Percentiles rank a stretch among this genome's conserved stretches.
phyloP scores from a whole-genome alignment of 805 yeast genomes.

The Candida ortonii region DNA sequence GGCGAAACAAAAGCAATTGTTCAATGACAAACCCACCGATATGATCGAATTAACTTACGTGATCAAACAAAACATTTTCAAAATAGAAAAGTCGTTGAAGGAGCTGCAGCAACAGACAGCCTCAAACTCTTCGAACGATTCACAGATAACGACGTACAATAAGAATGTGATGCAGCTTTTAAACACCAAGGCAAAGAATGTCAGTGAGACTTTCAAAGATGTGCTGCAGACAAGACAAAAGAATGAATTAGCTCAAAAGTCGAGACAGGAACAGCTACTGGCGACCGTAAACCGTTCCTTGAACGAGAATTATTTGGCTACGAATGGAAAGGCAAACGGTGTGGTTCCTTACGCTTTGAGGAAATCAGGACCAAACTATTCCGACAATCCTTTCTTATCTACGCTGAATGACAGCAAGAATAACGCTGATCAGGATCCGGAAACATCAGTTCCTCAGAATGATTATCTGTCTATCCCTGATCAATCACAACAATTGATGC shows the following conservation, averaged over 20 bases:
- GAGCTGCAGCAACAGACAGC: slow-evolving; percentile 53
- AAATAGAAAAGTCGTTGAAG: slow-evolving; percentile 68
- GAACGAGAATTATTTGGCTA: slow-evolving; percentile 1
- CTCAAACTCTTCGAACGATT: slow-evolving; percentile 40
- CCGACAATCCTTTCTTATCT: slow-evolving; percentile 39
- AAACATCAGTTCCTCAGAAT: slow-evolving; percentile 29
- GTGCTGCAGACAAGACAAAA: slow-evolving; percentile 88
- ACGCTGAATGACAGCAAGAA: slow-evolving; percentile 14
- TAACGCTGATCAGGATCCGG: slow-evolving; percentile 19
- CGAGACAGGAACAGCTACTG: slow-evolving; percentile 80
- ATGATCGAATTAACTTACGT: slow-evolving; percentile 88
- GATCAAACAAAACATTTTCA: slow-evolving; percentile 81
- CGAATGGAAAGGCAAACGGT: slow-evolving; percentile 9
- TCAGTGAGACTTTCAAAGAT: slow-evolving; percentile 84
- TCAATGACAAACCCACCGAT: slow-evolving; percentile 92
- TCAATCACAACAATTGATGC: slow-evolving; percentile 76
- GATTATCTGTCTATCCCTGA: slow-evolving; percentile 72
- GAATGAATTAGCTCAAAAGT: slow-evolving; percentile 74
- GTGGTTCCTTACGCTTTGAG: slow-evolving; percentile 30
- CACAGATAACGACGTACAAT: slow-evolving; percentile 71
- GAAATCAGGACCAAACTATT: slow-evolving; percentile 17
- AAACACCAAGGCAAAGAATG: slow-evolving; percentile 86
- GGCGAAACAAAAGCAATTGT: slow-evolving; percentile 86
- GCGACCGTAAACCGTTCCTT: slow-evolving; percentile 41
- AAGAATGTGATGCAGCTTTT: slow-evolving; percentile 83